Conservation (phyloP, 768 basidiomycete genomes). For the Pulveroboletus sp. region DNA sequence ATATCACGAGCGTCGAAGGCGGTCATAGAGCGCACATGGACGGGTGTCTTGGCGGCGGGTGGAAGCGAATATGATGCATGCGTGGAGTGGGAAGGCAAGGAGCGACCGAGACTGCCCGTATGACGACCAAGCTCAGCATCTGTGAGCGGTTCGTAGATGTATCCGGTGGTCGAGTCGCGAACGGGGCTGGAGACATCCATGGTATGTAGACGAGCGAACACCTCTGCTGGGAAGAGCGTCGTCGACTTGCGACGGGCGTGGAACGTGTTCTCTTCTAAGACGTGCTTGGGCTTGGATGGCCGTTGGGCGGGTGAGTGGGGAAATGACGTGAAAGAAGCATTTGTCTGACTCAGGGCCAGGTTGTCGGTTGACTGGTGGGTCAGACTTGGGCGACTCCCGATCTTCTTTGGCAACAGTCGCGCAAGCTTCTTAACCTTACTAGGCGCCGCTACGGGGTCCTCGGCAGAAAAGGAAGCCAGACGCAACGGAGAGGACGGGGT, state of each 20-base stretch:
- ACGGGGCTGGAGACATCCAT: conserved; percentile 29
- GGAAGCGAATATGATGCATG: conserved; percentile 9
- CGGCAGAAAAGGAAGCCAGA: conserved; percentile 23
- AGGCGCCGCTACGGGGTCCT: conserved; percentile 15
- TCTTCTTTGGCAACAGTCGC: conserved; percentile 30
- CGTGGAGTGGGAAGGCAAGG: conserved; percentile 15
- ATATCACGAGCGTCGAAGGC: conserved; percentile 13
- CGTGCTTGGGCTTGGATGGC: conserved; percentile 20
- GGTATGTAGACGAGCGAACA: conserved; percentile 26
- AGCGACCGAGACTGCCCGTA: not conserved
- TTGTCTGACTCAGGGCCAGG: conserved; percentile 19
- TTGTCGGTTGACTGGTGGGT: conserved; percentile 27
- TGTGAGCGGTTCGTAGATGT: conserved; percentile 26
- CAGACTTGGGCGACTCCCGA: conserved; percentile 26
- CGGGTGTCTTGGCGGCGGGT: conserved; percentile 1
- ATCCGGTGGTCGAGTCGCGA: conserved; percentile 19
- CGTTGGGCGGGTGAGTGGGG: conserved; percentile 22
- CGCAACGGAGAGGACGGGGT: conserved; percentile 27
- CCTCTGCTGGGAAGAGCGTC: conserved; percentile 29
- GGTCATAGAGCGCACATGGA: conserved; percentile 24
- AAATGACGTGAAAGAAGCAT: conserved; percentile 26
- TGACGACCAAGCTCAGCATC: conserved; percentile 28
- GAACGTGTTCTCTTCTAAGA: conserved; percentile 31
- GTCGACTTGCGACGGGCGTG: conserved; percentile 34
- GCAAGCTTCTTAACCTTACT: conserved; percentile 26